Base-by-base conservation (phyloP, 2,329 filamentous ascomycete species). In the Kalaharituber pfeilii region DNA sequence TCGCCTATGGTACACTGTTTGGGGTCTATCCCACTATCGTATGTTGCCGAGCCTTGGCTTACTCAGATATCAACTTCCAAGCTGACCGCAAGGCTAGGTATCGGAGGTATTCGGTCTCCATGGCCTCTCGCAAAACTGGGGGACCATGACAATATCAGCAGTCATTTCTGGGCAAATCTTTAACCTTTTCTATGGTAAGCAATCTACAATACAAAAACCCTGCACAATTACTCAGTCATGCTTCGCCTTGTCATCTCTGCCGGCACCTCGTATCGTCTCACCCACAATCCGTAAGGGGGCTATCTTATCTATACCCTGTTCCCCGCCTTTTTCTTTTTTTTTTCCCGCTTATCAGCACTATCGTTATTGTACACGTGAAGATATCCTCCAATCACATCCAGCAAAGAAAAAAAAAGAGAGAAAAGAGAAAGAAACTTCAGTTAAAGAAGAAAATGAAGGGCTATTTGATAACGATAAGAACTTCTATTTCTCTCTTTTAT, bases 121-220 rank as follows among this genome's bases (percentile, higher is more conserved):
- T 57, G 89, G 88, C 1, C 73, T 98, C 49, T 87, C 83, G 53
- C 86, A 94, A 66, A 98, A 96, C 65, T 98, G 91, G 89, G 91
- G 91, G 13, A 82, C 84, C 63, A 93, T 98, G 80, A 95, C 86
- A 0, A 72, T 95, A 49, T 82, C 86, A 2, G 88, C 89, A 0
- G 86, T 94, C 2, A 69, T 94, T 26, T 87, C 82, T 7, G 88
- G 86, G 50, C 94, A 96, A 63, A 68, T 94, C 22, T 96, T 94
- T 74, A 98, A 96, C 66, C 70, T 95, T 1, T 79, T 91, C 55
- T 98, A 96, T 66, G 91, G 91, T 50, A 70, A 39, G 33, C 20
- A 18, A 39, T 39, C 33, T 39, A 15, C 8, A 13, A 2, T 39
- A 6, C n/a, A n/a, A n/a, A n/a, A n/a, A n/a, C 30, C 9, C 30